These are phyloP conservation scores for Taphrina wiesneri DNA, from an alignment of 1,139 yeast species.

Conservation along the genomic window DNA sequence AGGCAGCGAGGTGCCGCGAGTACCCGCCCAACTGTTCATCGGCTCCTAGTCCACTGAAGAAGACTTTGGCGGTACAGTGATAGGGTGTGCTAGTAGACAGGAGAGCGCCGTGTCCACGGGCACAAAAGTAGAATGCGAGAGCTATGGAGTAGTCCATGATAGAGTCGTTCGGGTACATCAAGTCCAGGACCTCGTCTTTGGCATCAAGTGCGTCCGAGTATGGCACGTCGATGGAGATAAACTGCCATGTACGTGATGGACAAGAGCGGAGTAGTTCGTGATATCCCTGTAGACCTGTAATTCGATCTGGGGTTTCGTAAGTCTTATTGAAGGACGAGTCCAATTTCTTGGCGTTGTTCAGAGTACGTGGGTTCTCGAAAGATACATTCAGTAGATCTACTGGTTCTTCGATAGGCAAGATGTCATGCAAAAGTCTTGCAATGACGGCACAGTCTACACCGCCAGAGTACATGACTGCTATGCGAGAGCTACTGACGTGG, in stretches of 20 bases:
- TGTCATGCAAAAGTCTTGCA: slow-evolving; percentile 52
- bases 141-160: slow-evolving; percentile 97
- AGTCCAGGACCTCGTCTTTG: slow-evolving; percentile 55
- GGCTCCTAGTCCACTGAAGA: slow-evolving; percentile 94
- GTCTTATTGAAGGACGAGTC: slow-evolving; percentile 42
- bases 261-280: slow-evolving; percentile 40
- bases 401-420: slow-evolving; percentile 42
- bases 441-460: slow-evolving; percentile 89
- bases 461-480: slow-evolving; percentile 80
- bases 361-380: slow-evolving; percentile 79
- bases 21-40: slow-evolving; percentile 96
- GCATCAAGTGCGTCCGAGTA: slow-evolving; percentile 63
- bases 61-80: slow-evolving; percentile 61
- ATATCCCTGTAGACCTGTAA: slow-evolving; percentile 67
- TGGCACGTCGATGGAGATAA: slow-evolving; percentile 69
- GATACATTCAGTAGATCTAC: slow-evolving; percentile 91
- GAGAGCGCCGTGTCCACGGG: slow-evolving; percentile 54
- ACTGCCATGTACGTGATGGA: slow-evolving; percentile 46
- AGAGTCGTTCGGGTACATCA: slow-evolving; percentile 81
- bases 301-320: slow-evolving; percentile 72
- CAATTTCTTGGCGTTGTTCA: not conserved
- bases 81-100: slow-evolving; percentile 43
- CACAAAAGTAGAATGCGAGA: slow-evolving; percentile 89
- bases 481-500: slow-evolving; percentile 5
- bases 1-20: slow-evolving; percentile 63